phyloP scores from a whole-genome alignment of 202 grass and related monocot genomes.

The Dendrocalamus latiflorus region DNA sequence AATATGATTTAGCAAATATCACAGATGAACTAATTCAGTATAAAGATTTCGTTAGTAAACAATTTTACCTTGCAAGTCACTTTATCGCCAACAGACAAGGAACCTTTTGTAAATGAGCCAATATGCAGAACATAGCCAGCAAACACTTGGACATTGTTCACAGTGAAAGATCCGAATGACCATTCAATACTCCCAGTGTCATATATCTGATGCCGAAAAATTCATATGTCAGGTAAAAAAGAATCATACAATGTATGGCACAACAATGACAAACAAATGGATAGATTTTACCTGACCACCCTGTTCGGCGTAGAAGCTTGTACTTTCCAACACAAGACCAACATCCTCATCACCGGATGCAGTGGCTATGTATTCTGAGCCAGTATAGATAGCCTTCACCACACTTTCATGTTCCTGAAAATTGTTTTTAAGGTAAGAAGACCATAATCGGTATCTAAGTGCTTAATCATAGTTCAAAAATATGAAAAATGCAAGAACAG shows the following conservation, averaged over 20 bases:
- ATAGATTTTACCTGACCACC: conserved; percentile 77
- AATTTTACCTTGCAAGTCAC: conserved; percentile 70
- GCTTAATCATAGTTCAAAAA: too few relatives aligned
- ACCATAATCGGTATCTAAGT: too few relatives aligned
- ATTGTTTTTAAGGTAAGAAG: too few relatives aligned
- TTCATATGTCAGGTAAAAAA: neutral
- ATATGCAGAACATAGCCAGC: conserved; percentile 89
- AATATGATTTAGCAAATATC: too few relatives aligned
- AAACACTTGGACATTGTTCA: conserved; percentile 82
- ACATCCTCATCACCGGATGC: conserved; percentile 49
- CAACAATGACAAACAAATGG: neutral
- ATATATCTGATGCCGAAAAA: conserved; percentile 55
- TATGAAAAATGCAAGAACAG: too few relatives aligned
- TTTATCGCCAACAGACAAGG: conserved; percentile 62
- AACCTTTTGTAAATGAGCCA: conserved; percentile 51
- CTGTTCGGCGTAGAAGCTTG: conserved; percentile 98
- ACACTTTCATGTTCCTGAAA: too few relatives aligned
- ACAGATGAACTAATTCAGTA: too few relatives aligned
- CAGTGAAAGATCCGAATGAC: conserved; percentile 74
- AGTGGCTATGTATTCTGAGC: conserved; percentile 52
- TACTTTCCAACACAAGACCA: conserved; percentile 90
- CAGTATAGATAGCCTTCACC: too few relatives aligned
- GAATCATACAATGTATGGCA: neutral
- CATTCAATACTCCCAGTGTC: conserved; percentile 89
- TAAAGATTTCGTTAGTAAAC: conserved; percentile 14